Base-by-base conservation (phyloP, 2,329 filamentous ascomycete genomes). In the Cordyceps fumosorosea region DNA sequence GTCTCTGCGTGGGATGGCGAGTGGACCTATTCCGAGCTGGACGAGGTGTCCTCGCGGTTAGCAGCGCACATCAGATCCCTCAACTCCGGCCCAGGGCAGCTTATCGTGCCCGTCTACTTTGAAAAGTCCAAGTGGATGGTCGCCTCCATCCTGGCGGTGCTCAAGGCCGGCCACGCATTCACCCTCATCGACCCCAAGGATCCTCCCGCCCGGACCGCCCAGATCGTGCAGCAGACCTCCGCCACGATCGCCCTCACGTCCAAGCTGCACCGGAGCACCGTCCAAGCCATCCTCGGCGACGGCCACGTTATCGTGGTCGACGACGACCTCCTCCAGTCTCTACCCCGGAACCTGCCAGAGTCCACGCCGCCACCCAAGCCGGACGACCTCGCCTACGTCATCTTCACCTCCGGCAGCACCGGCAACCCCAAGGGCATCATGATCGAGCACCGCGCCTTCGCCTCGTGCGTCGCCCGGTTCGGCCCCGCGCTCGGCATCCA, bases 381-480 rank as follows among this genome's bases (percentile, higher is more conserved):
- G 2, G 12, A 42, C 10, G 3, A 61, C 12, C 20, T 61, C 12
- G 65, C 66, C 0, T 70, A 70, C 40, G 47, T 67, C 5, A 37
- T 69, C 18, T 69, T 69, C 42, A 56, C 54, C 18, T 56, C 54
- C 12, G 54, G 54, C 5, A 56, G 54, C 20, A 56, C 54, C 1
- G 54, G 67, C 2, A 62, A 64, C 12, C 65, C 69, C 3, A 71
- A 71, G 37, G 69, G 69, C 24, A 66, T 66, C 3, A 64, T 67
- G 5, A 63, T 66, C 34, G 62, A 59, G n/a, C 69, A 68, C 22
- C 20, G 51, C 3, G 54, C 64, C 24, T 64, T 66, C 20, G 60
- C 56, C 22, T 65, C 52, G 34, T 59, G 65, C n/a, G 59, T 64
- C 61, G 52, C 32, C n/a, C 65, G 58, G 22, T 68, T 60, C 52